Conservation (phyloP, 148 eudicot genomes). For the Camellia lanceoleosa region DNA sequence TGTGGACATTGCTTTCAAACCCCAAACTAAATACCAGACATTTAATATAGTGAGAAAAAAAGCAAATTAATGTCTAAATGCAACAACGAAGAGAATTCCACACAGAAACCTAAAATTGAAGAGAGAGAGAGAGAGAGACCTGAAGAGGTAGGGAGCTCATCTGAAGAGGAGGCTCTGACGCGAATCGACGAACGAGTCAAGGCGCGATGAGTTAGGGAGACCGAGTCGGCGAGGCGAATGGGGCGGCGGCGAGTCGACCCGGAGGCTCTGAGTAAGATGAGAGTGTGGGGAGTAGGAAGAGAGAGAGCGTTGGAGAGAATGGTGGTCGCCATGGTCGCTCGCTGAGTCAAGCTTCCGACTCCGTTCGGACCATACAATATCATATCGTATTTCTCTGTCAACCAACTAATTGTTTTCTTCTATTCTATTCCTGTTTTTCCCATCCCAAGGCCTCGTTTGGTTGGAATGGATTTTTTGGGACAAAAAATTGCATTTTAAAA, state of each 20-base stretch:
- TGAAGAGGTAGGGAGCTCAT: slow-evolving; percentile 31
- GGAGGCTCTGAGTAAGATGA: slow-evolving; percentile 28
- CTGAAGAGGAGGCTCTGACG: slow-evolving; percentile 30
- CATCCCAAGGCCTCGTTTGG: too few relatives aligned
- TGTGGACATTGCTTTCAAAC: too few relatives aligned
- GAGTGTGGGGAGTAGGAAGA: slow-evolving; percentile 15
- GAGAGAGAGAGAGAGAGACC: slow-evolving; percentile 16
- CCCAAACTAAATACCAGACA: too few relatives aligned
- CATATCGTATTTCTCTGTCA: too few relatives aligned
- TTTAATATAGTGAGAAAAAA: too few relatives aligned
- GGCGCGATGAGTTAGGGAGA: slow-evolving; percentile 2
- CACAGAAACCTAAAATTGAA: too few relatives aligned
- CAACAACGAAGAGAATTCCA: too few relatives aligned
- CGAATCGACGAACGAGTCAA: slow-evolving; percentile 20
- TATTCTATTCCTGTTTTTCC: too few relatives aligned
- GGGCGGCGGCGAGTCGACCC: slow-evolving; percentile 30
- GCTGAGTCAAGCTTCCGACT: slow-evolving; percentile 14
- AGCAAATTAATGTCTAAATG: too few relatives aligned
- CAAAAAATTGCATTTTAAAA: too few relatives aligned
- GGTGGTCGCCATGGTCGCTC: slow-evolving; percentile 20
- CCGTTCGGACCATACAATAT: background rate
- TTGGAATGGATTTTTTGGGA: too few relatives aligned
- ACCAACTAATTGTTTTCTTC: too few relatives aligned
- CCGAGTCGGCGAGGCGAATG: background rate
- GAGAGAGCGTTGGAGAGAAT: slow-evolving; percentile 18